Percentiles rank a stretch among this genome's conserved stretches.
These are phyloP conservation scores for Amylocarpus encephaloides DNA, from an alignment of 2,329 filamentous ascomycete genomes.

Conservation along the genomic window DNA sequence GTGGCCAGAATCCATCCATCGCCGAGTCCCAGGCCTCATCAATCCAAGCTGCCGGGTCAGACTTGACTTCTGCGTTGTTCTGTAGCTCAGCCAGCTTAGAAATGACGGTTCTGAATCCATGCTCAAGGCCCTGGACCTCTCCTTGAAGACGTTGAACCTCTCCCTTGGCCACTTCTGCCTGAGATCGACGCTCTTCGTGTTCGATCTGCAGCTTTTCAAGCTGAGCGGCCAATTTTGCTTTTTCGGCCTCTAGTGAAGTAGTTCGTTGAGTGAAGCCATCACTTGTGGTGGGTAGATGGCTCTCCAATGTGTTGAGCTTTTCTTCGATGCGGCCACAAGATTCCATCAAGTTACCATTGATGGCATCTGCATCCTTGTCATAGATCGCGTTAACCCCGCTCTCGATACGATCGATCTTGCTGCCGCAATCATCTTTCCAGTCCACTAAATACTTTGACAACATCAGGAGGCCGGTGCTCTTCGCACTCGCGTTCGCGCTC, in stretches of 20 bases:
- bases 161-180: not conserved
- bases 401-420: not conserved
- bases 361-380: not conserved
- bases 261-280: not conserved
- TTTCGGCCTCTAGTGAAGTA: not conserved
- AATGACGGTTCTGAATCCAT: not conserved
- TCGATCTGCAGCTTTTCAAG: not conserved
- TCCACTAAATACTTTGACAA: slow-evolving; percentile 1
- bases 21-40: slow-evolving; percentile 6
- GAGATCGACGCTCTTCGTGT: not conserved
- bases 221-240: not conserved
- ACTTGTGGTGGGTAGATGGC: not conserved
- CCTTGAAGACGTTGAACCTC: not conserved
- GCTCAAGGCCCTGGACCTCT: not conserved
- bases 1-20: slow-evolving; percentile 12
- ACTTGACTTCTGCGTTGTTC: not conserved
- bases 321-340: not conserved
- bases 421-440: slow-evolving; percentile 2
- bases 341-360: not conserved
- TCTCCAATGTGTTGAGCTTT: not conserved
- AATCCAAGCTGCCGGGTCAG: not conserved
- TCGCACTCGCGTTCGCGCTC: not conserved
- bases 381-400: not conserved
- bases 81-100: not conserved
- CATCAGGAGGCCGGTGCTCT: slow-evolving; percentile 2